A percentile compares a stretch with the other conserved stretches of the same genome.
Evolutionary conservation across 1,284 basidiomycete species (phyloP).

Genomic region (Veloporphyrellus conicus): DNA sequence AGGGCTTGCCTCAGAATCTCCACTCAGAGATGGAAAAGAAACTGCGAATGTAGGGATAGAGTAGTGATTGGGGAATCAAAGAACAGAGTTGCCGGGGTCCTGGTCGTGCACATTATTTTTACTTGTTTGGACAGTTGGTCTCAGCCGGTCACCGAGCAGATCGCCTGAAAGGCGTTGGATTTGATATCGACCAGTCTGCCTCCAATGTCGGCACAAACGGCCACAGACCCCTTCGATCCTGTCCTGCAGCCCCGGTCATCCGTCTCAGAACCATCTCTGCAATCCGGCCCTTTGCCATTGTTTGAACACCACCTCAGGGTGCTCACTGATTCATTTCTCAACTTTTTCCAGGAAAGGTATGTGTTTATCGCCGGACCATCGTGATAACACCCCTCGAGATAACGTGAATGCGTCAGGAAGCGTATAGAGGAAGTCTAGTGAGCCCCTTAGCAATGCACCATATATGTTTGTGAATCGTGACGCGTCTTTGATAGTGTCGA

Average conservation of each 20-base stretch:
- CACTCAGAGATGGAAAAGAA: constrained; percentile 75
- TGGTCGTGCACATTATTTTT: constrained; percentile 18
- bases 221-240: constrained; percentile 23
- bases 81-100: constrained; percentile 10
- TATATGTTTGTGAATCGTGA: constrained; percentile 3
- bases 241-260: constrained; percentile 35
- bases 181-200: constrained; percentile 3
- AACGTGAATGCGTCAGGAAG: constrained; percentile 46
- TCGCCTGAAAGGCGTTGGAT: neutral
- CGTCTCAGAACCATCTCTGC: constrained; percentile 39
- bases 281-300: constrained; percentile 56
- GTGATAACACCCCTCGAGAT: neutral
- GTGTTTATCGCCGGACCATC: constrained; percentile 22
- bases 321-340: constrained; percentile 71
- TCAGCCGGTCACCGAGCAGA: neutral
- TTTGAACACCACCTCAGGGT: constrained; percentile 70
- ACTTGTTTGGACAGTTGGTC: constrained; percentile 21
- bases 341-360: constrained; percentile 82
- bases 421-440: constrained; percentile 82
- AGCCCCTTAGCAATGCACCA: constrained; percentile 31
- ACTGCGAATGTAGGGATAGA: constrained; percentile 43
- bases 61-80: neutral
- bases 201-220: constrained; percentile 22
- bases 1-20: constrained; percentile 50
- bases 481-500: constrained; percentile 51